Conservation (phyloP, 2,329 filamentous ascomycete genomes). For the Microdochium nivale region DNA sequence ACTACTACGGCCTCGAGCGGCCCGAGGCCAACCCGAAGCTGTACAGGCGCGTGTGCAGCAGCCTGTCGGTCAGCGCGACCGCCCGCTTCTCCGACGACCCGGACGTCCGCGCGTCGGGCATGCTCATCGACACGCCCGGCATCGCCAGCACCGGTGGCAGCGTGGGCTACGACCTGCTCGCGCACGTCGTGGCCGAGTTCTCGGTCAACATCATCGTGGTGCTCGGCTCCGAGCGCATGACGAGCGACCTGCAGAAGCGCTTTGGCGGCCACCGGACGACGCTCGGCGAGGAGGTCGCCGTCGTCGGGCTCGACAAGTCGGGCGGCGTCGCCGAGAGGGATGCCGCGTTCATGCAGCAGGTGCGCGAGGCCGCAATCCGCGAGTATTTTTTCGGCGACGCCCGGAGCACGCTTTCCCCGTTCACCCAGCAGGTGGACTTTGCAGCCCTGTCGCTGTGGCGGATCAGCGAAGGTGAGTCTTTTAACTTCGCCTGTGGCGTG, state of each 20-base stretch:
- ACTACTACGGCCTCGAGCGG: slow-evolving; percentile 71
- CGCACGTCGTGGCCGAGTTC: slow-evolving; percentile 60
- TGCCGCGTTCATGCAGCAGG: slow-evolving; percentile 61
- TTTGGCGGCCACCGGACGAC: slow-evolving; percentile 50
- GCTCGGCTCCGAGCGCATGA: slow-evolving; percentile 69
- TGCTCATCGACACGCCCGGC: slow-evolving; percentile 73
- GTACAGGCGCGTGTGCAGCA: slow-evolving; percentile 66
- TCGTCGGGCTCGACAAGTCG: slow-evolving; percentile 76
- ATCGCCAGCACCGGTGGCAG: slow-evolving; percentile 59
- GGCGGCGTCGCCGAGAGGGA: slow-evolving; percentile 77
- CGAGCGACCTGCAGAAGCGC: slow-evolving; percentile 63
- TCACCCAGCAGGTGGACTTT: slow-evolving; percentile 79
- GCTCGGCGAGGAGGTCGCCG: slow-evolving; percentile 59
- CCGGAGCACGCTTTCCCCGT: slow-evolving; percentile 71
- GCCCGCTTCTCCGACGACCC: slow-evolving; percentile 70
- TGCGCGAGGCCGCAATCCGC: slow-evolving; percentile 69
- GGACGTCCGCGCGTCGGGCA: slow-evolving; percentile 61
- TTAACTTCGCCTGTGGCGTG: neutral
- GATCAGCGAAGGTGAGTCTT: slow-evolving; percentile 47
- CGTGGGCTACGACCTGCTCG: slow-evolving; percentile 65
- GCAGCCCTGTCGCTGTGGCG: slow-evolving; percentile 66
- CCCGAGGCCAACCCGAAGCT: slow-evolving; percentile 65
- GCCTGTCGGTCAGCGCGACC: slow-evolving; percentile 70
- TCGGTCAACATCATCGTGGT: slow-evolving; percentile 72
- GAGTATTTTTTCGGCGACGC: slow-evolving; percentile 91